phyloP scores from a whole-genome alignment of 73 alveolate species.

The Halteria grandinella region DNA sequence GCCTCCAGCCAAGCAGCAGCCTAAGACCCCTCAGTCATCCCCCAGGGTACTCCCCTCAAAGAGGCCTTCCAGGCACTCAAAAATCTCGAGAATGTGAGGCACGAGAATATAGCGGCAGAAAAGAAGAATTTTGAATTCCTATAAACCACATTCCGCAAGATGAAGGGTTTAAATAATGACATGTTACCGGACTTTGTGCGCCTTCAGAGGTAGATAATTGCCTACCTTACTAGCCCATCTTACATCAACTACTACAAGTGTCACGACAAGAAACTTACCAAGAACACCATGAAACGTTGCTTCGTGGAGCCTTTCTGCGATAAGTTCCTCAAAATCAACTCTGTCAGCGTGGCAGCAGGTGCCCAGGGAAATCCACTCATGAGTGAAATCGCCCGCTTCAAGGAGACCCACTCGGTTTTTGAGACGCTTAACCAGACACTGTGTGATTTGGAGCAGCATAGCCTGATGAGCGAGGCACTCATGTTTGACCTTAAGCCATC shows the following conservation, averaged over 20 bases:
- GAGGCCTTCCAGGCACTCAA: conserved; percentile 1
- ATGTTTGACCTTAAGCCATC: too few species aligned
- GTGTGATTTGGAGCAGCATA: too few species aligned
- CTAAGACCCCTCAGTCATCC: too few species aligned
- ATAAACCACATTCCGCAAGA: background rate
- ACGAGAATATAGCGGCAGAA: background rate
- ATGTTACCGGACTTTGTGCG: background rate
- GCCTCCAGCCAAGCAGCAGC: too few species aligned
- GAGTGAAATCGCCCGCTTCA: too few species aligned
- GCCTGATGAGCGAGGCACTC: too few species aligned
- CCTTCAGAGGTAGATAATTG: conserved; percentile 6
- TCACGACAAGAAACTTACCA: conserved; percentile 33
- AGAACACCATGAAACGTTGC: conserved; percentile 19
- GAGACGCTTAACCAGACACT: too few species aligned
- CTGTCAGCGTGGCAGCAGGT: too few species aligned
- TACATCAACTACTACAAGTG: conserved; percentile 25
- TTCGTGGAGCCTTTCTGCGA: conserved; percentile 43
- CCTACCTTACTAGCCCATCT: background rate
- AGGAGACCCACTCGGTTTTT: too few species aligned
- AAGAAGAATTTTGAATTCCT: conserved; percentile 31
- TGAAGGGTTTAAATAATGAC: conserved; percentile 14
- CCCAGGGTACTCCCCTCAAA: too few species aligned
- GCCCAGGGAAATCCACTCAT: too few species aligned
- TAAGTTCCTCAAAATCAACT: too few species aligned
- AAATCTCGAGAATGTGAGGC: background rate